phyloP scores from a whole-genome alignment of 805 yeast genomes.

The Suhomyces pyralidae region DNA sequence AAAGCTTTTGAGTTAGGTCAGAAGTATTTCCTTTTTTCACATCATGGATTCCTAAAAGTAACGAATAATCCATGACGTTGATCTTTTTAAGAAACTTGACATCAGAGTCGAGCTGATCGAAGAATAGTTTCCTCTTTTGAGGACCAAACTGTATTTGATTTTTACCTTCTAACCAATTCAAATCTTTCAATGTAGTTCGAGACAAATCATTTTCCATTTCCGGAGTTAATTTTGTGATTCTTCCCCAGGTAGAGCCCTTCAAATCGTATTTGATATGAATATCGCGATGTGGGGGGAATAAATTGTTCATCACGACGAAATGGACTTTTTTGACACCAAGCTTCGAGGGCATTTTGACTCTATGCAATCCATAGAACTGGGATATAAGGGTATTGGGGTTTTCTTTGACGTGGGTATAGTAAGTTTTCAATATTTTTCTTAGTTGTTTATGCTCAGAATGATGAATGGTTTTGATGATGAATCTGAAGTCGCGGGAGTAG shows the following conservation, averaged over 20 bases:
- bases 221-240: conserved; percentile 47
- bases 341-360: conserved; percentile 74
- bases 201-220: conserved; percentile 25
- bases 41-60: conserved; percentile 85
- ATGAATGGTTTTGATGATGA: conserved; percentile 93
- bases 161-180: conserved; percentile 76
- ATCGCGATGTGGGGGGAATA: conserved; percentile 90
- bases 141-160: conserved; percentile 77
- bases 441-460: conserved; percentile 88
- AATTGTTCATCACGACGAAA: conserved; percentile 93
- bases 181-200: conserved; percentile 68
- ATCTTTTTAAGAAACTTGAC: conserved; percentile 66
- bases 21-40: conserved; percentile 52
- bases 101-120: conserved; percentile 72
- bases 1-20: conserved; percentile 34
- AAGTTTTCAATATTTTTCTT: conserved; percentile 67
- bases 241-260: conserved; percentile 89
- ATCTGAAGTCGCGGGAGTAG: conserved; percentile 88
- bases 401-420: conserved; percentile 72
- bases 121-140: conserved; percentile 52
- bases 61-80: conserved; percentile 94
- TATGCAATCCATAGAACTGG: conserved; percentile 94
- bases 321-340: conserved; percentile 71
- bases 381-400: conserved; percentile 88
- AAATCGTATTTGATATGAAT: conserved; percentile 84